Evolutionary conservation across 108 stramenopile species (phyloP).

Genomic region (Discostella pseudostelligera): DNA sequence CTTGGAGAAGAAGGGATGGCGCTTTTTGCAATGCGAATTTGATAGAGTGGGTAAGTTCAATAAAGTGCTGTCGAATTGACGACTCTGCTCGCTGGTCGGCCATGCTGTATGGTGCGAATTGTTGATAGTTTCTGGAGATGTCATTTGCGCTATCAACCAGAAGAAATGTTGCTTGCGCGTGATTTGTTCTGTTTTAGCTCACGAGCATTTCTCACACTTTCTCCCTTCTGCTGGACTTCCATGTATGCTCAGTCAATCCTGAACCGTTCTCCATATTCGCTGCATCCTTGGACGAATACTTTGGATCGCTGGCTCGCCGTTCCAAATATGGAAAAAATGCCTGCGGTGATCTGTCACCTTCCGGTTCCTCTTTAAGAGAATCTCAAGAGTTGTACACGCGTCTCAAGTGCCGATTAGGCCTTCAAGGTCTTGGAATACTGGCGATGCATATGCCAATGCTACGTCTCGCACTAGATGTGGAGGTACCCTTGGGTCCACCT

Average conservation of each 20-base stretch:
- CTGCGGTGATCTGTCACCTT: not conserved
- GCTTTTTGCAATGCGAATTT: constrained; percentile 21
- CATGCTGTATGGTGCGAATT: too few species aligned
- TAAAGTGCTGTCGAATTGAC: not conserved
- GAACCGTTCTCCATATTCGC: constrained; percentile 10
- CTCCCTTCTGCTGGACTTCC: not conserved
- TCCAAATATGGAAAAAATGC: not conserved
- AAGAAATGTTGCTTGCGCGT: too few species aligned
- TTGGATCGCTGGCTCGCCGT: not conserved
- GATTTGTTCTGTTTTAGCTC: not conserved
- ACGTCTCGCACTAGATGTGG: not conserved
- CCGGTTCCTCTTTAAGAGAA: not conserved
- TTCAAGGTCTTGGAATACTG: constrained; percentile 2
- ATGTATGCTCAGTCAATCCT: not conserved
- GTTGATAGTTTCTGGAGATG: too few species aligned
- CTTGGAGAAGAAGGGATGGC: constrained; percentile 19
- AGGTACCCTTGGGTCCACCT: not conserved
- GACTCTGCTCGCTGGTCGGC: too few species aligned
- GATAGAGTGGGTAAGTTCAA: constrained; percentile 6
- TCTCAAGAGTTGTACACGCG: constrained; percentile 3
- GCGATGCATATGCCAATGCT: constrained; percentile 15
- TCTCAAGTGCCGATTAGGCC: not conserved
- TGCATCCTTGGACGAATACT: constrained; percentile 17
- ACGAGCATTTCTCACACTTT: not conserved
- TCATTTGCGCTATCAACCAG: too few species aligned